A percentile compares a stretch with the other conserved stretches of the same genome.
Conservation (phyloP, 805 yeast genomes). For the Kodamaea lidongshanica region DNA sequence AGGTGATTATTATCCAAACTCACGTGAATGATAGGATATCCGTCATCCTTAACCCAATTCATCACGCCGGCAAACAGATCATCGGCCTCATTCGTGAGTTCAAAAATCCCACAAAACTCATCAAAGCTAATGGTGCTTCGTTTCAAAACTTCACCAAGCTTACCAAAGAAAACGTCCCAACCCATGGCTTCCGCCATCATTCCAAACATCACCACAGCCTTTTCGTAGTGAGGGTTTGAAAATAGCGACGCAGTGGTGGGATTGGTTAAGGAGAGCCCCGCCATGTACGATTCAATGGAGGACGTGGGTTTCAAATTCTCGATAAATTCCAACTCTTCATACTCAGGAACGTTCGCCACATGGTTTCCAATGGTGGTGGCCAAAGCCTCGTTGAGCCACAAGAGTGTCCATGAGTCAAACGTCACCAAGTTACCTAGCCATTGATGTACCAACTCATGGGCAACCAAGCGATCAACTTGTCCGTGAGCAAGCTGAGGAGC, state of each 20-base stretch:
- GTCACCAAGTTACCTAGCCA: conserved; percentile 70
- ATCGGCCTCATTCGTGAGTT: too few species aligned
- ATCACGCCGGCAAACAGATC: too few species aligned
- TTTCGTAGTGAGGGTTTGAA: conserved; percentile 47
- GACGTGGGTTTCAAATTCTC: conserved; percentile 11
- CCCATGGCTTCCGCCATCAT: conserved; percentile 45
- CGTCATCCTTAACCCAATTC: too few species aligned
- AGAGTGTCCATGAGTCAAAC: conserved; percentile 59
- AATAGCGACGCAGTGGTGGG: conserved; percentile 40
- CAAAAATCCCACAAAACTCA: too few species aligned
- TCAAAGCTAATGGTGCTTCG: too few species aligned
- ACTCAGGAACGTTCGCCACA: conserved; percentile 13
- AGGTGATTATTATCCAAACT: too few species aligned
- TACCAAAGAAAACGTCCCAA: conserved; percentile 21
- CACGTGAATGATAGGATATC: too few species aligned
- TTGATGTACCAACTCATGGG: conserved; percentile 74
- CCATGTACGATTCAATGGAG: conserved; percentile 32
- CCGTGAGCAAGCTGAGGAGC: conserved; percentile 36
- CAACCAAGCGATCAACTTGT: conserved; percentile 44
- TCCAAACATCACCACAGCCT: conserved; percentile 51
- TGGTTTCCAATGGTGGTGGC: conserved; percentile 67
- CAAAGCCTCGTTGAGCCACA: conserved; percentile 75
- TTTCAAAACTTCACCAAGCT: conserved; percentile 34
- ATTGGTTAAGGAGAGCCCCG: conserved; percentile 20
- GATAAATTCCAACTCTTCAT: conserved; percentile 26